A percentile compares a stretch with the other conserved stretches of the same genome.
These are phyloP conservation scores for Sphenostylis stenocarpa DNA, from an alignment of 306 rosid species.

Conservation along the genomic window DNA sequence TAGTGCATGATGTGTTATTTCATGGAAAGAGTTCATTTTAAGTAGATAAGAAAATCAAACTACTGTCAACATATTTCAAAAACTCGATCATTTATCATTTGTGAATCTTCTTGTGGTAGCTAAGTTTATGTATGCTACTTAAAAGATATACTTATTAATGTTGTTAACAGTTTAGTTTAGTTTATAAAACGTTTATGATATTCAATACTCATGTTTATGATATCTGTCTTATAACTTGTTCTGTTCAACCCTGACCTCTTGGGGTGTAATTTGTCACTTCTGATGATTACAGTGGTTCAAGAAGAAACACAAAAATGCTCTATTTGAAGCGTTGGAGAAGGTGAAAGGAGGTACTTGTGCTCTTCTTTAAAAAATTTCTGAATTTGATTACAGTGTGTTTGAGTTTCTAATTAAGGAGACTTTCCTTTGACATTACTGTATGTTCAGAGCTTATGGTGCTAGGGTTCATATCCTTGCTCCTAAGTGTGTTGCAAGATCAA, in stretches of 20 bases:
- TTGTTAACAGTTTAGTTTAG: too few species aligned
- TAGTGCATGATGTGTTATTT: too few species aligned
- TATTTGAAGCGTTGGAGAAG: conserved; percentile 41
- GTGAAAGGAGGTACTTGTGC: conserved; percentile 40
- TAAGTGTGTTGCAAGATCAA: conserved; percentile 38
- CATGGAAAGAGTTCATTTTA: too few species aligned
- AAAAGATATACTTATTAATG: neutral
- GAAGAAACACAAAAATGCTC: conserved; percentile 34
- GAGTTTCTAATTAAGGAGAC: neutral
- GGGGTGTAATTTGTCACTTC: neutral
- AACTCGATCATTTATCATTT: too few species aligned
- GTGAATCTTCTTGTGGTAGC: too few species aligned
- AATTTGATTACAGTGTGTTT: neutral
- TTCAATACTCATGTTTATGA: neutral
- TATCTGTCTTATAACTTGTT: neutral
- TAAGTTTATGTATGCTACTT: neutral
- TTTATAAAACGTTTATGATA: too few species aligned
- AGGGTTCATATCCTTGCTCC: conserved; percentile 40
- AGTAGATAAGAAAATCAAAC: too few species aligned
- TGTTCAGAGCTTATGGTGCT: conserved; percentile 42
- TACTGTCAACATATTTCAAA: too few species aligned
- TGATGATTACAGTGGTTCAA: conserved; percentile 41
- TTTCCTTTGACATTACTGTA: neutral
- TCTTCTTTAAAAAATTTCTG: neutral
- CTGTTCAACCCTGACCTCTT: neutral